Percentiles rank a stretch among this genome's conserved stretches.
These are phyloP conservation scores for Primulina huaijiensis DNA, from an alignment of 257 asterid genomes.

Conservation along the genomic window DNA sequence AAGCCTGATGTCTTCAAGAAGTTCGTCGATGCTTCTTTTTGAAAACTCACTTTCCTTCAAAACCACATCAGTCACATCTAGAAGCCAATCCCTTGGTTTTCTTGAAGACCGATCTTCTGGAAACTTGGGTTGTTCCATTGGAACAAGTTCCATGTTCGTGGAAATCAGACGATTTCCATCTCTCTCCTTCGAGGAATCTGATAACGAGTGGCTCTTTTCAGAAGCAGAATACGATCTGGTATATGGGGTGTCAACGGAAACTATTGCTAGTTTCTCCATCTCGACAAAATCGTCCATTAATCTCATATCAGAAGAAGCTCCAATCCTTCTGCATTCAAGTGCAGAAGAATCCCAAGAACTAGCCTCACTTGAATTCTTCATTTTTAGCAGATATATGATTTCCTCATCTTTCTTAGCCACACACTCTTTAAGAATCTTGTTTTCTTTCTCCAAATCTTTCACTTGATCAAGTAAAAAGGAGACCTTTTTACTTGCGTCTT, in stretches of 20 bases:
- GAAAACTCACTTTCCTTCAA: conserved; percentile 47
- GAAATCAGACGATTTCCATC: conserved; percentile 21
- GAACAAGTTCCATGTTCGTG: conserved; percentile 42
- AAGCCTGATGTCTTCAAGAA: conserved; percentile 50
- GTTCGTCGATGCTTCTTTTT: conserved; percentile 46
- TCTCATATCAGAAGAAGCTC: conserved; percentile 63
- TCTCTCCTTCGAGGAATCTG: conserved; percentile 28
- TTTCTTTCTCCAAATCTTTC: conserved; percentile 62
- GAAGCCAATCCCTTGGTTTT: conserved; percentile 50
- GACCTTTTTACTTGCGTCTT: conserved; percentile 38
- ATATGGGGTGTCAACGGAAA: conserved; percentile 49
- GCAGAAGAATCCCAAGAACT: conserved; percentile 37
- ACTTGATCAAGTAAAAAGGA: conserved; percentile 51
- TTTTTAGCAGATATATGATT: conserved; percentile 20
- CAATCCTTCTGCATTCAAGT: conserved; percentile 41
- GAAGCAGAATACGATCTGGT: conserved; percentile 30
- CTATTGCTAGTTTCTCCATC: conserved; percentile 92
- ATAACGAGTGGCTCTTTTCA: conserved; percentile 21
- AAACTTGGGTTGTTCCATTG: conserved; percentile 26
- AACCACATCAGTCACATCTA: conserved; percentile 34
- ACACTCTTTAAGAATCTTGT: conserved; percentile 45
- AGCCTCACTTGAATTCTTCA: conserved; percentile 24
- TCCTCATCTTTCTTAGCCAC: conserved; percentile 55
- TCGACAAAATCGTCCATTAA: conserved; percentile 94
- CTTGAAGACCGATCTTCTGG: conserved; percentile 17